A percentile compares a stretch with the other conserved stretches of the same genome.
These are phyloP conservation scores for Pseudisothecium myosuroides DNA, from an alignment of 225 moss, liverwort and hornwort species.

Conservation along the genomic window DNA sequence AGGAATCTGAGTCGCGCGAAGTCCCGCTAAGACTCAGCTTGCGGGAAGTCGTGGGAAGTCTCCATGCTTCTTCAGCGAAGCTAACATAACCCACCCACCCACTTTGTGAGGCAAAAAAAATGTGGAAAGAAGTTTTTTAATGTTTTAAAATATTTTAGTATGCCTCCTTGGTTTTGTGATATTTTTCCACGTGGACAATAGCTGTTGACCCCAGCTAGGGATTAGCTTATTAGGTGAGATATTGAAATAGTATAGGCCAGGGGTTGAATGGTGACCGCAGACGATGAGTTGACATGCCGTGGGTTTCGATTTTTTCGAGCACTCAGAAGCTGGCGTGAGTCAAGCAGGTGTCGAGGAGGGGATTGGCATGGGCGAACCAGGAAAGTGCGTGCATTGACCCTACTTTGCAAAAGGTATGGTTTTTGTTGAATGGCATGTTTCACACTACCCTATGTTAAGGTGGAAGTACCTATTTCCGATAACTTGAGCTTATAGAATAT, in stretches of 20 bases:
- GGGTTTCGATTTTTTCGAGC: too few species aligned
- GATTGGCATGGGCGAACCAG: neutral
- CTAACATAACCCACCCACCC: too few species aligned
- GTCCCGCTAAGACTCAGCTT: too few species aligned
- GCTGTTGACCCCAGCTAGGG: neutral
- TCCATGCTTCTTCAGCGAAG: neutral
- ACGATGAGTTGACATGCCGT: neutral
- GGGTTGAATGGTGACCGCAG: neutral
- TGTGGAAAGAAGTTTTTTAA: neutral
- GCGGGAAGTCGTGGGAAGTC: too few species aligned
- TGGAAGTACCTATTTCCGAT: too few species aligned
- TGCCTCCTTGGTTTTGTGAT: neutral
- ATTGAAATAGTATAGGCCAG: neutral
- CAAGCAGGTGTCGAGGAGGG: neutral
- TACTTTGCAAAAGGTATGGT: neutral
- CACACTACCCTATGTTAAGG: too few species aligned
- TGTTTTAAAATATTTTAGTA: neutral
- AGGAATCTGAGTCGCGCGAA: neutral
- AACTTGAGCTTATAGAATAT: too few species aligned
- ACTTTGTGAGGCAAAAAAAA: too few species aligned
- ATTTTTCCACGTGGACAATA: neutral
- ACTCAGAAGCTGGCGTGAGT: neutral
- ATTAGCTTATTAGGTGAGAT: neutral
- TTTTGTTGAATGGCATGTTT: neutral
- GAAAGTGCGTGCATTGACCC: constrained; percentile 1